phyloP scores from a whole-genome alignment of 1,139 yeast species.

The Magnusiomyces tetraspermus region DNA sequence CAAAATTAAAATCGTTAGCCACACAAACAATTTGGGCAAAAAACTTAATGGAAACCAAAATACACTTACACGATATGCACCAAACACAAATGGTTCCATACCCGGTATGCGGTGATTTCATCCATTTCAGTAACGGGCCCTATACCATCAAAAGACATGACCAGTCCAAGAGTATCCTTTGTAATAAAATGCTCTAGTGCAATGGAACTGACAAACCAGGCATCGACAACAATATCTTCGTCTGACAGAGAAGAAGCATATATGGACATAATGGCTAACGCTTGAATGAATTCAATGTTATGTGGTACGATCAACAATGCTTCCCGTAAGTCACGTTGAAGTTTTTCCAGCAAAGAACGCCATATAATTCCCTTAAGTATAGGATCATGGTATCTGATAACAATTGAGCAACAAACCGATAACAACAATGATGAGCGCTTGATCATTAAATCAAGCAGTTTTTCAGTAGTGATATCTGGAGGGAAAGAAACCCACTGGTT shows the following conservation, averaged over 20 bases:
- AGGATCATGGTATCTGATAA: constrained; percentile 44
- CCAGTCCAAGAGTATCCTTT: constrained; percentile 34
- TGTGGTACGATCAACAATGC: constrained; percentile 38
- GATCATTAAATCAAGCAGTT: constrained; percentile 45
- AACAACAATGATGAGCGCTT: constrained; percentile 51
- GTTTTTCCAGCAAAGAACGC: constrained; percentile 30
- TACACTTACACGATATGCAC: constrained; percentile 45
- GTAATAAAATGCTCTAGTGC: constrained; percentile 53
- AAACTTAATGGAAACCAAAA: background rate
- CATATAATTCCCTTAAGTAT: constrained; percentile 33
- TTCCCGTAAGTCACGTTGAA: constrained; percentile 39
- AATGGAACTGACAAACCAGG: constrained; percentile 52
- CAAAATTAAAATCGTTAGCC: no score
- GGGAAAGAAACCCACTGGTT: constrained; percentile 78
- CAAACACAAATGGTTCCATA: constrained; percentile 65
- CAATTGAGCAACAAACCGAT: constrained; percentile 55
- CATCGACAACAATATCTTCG: constrained; percentile 42
- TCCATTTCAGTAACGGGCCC: constrained; percentile 40
- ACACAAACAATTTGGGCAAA: no score
- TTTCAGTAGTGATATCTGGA: constrained; percentile 40
- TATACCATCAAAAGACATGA: constrained; percentile 29
- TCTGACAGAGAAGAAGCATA: constrained; percentile 54
- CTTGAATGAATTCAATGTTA: constrained; percentile 54
- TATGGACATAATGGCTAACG: constrained; percentile 51
- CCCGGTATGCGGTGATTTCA: constrained; percentile 44